Conservation (phyloP, 1,284 basidiomycete species). For the Xanthoconium separans region DNA sequence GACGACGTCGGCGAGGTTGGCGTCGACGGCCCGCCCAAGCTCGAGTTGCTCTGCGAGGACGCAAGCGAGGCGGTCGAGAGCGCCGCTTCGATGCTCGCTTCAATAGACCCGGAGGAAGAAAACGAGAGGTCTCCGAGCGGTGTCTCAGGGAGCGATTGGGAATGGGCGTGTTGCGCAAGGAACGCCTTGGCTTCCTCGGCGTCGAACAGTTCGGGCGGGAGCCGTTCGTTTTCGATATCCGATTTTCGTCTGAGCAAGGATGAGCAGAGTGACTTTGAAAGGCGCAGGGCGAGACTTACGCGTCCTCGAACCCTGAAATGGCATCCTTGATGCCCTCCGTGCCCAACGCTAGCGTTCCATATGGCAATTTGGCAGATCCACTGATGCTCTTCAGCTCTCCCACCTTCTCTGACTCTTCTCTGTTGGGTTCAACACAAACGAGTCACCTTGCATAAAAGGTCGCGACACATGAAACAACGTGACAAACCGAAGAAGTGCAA, state of each 20-base stretch:
- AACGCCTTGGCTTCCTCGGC: conserved; percentile 70
- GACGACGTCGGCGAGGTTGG: conserved; percentile 38
- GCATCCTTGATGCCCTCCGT: conserved; percentile 96
- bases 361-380: conserved; percentile 78
- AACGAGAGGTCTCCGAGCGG: conserved; percentile 46
- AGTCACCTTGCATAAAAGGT: neutral
- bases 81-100: conserved; percentile 44
- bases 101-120: conserved; percentile 44
- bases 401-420: conserved; percentile 97
- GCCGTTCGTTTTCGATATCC: conserved; percentile 97
- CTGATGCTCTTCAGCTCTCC: conserved; percentile 94
- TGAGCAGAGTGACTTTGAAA: neutral
- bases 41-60: conserved; percentile 25
- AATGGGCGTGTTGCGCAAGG: conserved; percentile 40
- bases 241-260: conserved; percentile 74
- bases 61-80: conserved; percentile 42
- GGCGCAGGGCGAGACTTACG: conserved; percentile 56
- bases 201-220: conserved; percentile 94
- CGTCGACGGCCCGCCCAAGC: conserved; percentile 18
- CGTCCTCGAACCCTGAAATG: conserved; percentile 93
- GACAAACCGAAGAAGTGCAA: conserved; percentile 87
- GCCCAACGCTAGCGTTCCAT: conserved; percentile 85
- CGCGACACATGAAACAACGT: neutral
- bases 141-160: conserved; percentile 48
- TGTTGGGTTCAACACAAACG: conserved; percentile 31